Evolutionary conservation across 2,329 filamentous ascomycete genomes (phyloP).

Genomic region (Polychaeton citri): DNA sequence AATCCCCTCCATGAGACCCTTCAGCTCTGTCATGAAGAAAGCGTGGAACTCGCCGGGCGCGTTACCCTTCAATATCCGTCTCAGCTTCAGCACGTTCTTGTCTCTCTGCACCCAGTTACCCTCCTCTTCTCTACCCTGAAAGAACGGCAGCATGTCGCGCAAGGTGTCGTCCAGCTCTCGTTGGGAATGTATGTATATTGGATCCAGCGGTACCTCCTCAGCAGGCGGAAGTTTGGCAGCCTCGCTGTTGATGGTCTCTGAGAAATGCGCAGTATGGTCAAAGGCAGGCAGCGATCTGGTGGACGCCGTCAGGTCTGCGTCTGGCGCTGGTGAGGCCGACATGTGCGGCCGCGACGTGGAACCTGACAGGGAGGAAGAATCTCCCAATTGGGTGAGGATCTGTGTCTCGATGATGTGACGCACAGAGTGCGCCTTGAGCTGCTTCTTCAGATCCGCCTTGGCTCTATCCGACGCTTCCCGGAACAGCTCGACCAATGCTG

Average conservation of each 20-base stretch:
- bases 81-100: conserved; percentile 62
- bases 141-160: conserved; percentile 64
- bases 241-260: conserved; percentile 33
- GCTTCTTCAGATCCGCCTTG: conserved; percentile 78
- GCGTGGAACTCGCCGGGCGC: conserved; percentile 62
- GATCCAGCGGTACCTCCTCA: conserved; percentile 59
- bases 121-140: conserved; percentile 81
- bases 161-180: conserved; percentile 82
- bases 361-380: conserved; percentile 22
- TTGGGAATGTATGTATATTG: conserved; percentile 68
- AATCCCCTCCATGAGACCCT: conserved; percentile 69
- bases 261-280: conserved; percentile 31
- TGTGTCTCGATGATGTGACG: conserved; percentile 72
- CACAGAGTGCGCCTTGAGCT: conserved; percentile 72
- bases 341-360: conserved; percentile 6
- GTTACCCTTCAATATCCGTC: conserved; percentile 72
- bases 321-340: conserved; percentile 4
- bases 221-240: conserved; percentile 44
- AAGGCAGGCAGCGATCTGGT: conserved; percentile 27
- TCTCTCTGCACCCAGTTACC: conserved; percentile 85
- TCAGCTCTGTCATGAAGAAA: conserved; percentile 56
- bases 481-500: conserved; percentile 76
- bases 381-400: conserved; percentile 62
- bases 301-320: conserved; percentile 24
- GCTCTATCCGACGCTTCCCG: conserved; percentile 66